Evolutionary conservation across 805 yeast genomes (phyloP), one percentile per base, ranked within the genome.

Genomic region (Metschnikowia similis): DNA sequence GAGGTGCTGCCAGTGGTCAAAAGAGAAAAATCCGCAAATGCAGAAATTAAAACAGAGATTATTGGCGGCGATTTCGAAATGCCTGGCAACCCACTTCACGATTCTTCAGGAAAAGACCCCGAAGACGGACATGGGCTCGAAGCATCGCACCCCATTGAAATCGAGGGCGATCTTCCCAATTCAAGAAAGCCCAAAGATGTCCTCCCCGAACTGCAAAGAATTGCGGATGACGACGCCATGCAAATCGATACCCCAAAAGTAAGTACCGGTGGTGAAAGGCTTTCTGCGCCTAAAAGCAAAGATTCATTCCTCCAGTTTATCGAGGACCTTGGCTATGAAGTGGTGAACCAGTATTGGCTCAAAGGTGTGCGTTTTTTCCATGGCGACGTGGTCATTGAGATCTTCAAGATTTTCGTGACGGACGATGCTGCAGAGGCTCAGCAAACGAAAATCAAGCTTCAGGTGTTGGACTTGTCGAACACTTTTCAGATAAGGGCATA

Each of bases 291-390:
- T 30, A 36, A 48, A 39, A 35, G 39, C n/a, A 65, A 66, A 42
- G 76, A 72, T 55, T 69, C 75, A 29, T 72, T 72, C 47, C 60
- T 72, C 61, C 63, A 59, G 47, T 74, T 72, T 50, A 58, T 90
- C 50, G 77, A 74, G 41, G 86, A 81, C 45, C 69, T 91, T 45
- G 96, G 96, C 0, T 90, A 88, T 68, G 77, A 75, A 48, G 76
- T 77, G 30, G 82, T 82, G 43, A 78, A 76, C 46, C 84, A 81
- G 59, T 85, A 75, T 65, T 79, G 86, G 81, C 63, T 74, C 11
- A 70, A 72, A 48, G 95, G 95, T 0, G 66, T 75, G 10, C 72
- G 85, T 46, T 83, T 82, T 56, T 84, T 82, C 58, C 77, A 83
- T 56, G 81, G 81, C 6, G 80, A 81, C 56, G 67, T 83, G 4